These are phyloP conservation scores for Truncatella angustata DNA, from an alignment of 2,329 filamentous ascomycete genomes.

Conservation along the genomic window DNA sequence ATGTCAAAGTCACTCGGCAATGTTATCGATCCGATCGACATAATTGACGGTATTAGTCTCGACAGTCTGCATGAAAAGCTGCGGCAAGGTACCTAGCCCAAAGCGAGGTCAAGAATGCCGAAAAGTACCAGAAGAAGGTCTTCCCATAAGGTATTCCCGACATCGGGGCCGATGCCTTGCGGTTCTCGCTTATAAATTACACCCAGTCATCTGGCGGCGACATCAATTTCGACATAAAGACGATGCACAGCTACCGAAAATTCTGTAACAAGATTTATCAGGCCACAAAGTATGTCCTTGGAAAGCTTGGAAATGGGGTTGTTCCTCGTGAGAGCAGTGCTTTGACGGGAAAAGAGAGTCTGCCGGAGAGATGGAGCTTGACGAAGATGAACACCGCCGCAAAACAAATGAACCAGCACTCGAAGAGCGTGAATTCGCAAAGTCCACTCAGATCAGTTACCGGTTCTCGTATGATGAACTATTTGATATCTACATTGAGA, in stretches of 20 bases:
- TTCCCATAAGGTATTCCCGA: constrained; percentile 93
- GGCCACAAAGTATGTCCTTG: constrained; percentile 2
- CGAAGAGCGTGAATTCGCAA: background rate
- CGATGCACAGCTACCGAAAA: background rate
- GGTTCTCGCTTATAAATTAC: background rate
- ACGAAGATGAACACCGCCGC: background rate
- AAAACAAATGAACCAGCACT: background rate
- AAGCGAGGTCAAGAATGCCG: constrained; percentile 77
- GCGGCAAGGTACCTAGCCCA: constrained; percentile 73
- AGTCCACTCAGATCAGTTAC: background rate
- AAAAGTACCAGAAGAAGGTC: constrained; percentile 86
- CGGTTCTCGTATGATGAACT: constrained; percentile 1
- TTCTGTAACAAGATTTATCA: constrained; percentile 2
- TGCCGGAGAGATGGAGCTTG: constrained; percentile 2
- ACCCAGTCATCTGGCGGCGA: background rate
- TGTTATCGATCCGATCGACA: constrained; percentile 89
- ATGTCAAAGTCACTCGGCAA: constrained; percentile 98
- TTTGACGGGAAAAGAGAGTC: background rate
- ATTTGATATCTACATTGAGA: constrained; percentile 1
- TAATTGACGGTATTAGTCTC: constrained; percentile 82
- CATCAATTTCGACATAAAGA: constrained; percentile 4
- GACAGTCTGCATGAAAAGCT: constrained; percentile 80
- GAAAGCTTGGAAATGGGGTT: background rate
- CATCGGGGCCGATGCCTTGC: constrained; percentile 82
- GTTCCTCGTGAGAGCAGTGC: background rate